Percentiles rank a stretch among this genome's conserved stretches.
These are phyloP conservation scores for Blastocystis sp. DNA, from an alignment of 352 stramenopile species.

Conservation along the genomic window DNA sequence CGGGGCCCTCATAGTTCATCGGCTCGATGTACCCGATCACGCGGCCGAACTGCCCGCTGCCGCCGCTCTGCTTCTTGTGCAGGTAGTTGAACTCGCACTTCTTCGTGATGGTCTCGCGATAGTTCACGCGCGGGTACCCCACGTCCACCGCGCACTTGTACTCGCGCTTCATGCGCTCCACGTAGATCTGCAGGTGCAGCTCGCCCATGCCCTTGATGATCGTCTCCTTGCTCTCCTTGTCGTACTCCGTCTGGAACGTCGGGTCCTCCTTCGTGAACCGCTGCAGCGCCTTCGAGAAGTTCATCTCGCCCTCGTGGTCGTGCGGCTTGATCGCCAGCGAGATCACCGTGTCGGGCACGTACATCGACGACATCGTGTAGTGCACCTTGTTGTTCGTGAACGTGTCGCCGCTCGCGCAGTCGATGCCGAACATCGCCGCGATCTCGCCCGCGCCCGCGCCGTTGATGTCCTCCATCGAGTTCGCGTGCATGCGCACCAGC, in stretches of 20 bases:
- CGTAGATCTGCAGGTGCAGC: constrained; percentile 94
- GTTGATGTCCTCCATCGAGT: constrained; percentile 98
- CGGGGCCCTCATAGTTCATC: constrained; percentile 74
- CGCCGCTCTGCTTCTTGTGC: constrained; percentile 98
- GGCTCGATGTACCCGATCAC: constrained; percentile 96
- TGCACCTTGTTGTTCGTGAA: constrained; percentile 84
- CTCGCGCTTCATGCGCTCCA: constrained; percentile 96
- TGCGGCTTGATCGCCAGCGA: constrained; percentile 91
- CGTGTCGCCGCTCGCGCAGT: constrained; percentile 97
- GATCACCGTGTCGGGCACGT: constrained; percentile 96
- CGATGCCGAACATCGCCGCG: constrained; percentile 96
- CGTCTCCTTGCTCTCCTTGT: constrained; percentile 95
- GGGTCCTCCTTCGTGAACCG: constrained; percentile 97
- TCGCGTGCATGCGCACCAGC: constrained; percentile 97
- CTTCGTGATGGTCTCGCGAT: constrained; percentile 91
- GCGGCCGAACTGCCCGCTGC: constrained; percentile 87
- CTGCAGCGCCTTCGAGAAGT: constrained; percentile 90
- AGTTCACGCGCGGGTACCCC: constrained; percentile 91
- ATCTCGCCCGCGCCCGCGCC: constrained; percentile 89
- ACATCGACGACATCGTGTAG: constrained; percentile 92
- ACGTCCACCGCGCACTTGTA: constrained; percentile 86
- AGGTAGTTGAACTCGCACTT: constrained; percentile 94
- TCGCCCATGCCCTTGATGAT: constrained; percentile 98
- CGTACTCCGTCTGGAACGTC: constrained; percentile 90
- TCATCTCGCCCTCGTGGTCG: constrained; percentile 86